A percentile compares a stretch with the other conserved stretches of the same genome.
Conservation (phyloP, 352 stramenopile genomes). For the Phytopythium montanum region DNA sequence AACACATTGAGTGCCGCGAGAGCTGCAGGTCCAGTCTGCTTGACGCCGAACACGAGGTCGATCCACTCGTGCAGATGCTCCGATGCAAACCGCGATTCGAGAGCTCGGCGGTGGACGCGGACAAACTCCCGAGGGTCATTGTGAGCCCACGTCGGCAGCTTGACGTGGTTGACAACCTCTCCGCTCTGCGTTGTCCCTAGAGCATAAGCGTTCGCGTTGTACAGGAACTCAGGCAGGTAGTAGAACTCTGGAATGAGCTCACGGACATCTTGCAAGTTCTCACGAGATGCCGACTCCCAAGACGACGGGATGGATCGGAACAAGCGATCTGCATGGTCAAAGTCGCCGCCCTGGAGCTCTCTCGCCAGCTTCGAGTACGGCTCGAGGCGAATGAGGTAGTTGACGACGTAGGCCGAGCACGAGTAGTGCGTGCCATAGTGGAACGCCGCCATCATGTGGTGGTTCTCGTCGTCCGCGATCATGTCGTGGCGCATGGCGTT, state of each 20-base stretch:
- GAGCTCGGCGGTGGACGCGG: constrained; percentile 90
- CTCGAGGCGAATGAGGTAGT: constrained; percentile 95
- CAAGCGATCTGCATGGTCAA: constrained; percentile 95
- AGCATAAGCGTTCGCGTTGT: constrained; percentile 67
- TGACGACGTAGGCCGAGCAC: constrained; percentile 95
- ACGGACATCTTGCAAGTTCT: constrained; percentile 88
- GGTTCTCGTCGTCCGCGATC: constrained; percentile 10
- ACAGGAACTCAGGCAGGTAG: constrained; percentile 76
- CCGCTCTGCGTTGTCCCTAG: constrained; percentile 78
- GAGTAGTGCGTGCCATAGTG: constrained; percentile 98
- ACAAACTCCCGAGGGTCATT: constrained; percentile 93
- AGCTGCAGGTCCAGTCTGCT: constrained; percentile 91
- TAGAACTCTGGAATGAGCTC: constrained; percentile 83
- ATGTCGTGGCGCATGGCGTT: constrained; percentile 56
- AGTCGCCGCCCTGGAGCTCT: constrained; percentile 70
- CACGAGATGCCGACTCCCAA: constrained; percentile 92
- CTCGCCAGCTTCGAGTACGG: constrained; percentile 74
- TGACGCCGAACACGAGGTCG: constrained; percentile 97
- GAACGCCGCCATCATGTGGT: constrained; percentile 78
- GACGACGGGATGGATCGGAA: constrained; percentile 95
- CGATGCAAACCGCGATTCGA: constrained; percentile 96
- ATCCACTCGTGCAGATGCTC: constrained; percentile 98
- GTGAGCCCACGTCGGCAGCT: constrained; percentile 93
- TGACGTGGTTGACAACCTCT: constrained; percentile 90
- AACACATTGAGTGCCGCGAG: constrained; percentile 93